A percentile compares a stretch with the other conserved stretches of the same genome.
phyloP scores from a whole-genome alignment of 2,329 filamentous ascomycete genomes.

The Chaetomiaceae sp. region DNA sequence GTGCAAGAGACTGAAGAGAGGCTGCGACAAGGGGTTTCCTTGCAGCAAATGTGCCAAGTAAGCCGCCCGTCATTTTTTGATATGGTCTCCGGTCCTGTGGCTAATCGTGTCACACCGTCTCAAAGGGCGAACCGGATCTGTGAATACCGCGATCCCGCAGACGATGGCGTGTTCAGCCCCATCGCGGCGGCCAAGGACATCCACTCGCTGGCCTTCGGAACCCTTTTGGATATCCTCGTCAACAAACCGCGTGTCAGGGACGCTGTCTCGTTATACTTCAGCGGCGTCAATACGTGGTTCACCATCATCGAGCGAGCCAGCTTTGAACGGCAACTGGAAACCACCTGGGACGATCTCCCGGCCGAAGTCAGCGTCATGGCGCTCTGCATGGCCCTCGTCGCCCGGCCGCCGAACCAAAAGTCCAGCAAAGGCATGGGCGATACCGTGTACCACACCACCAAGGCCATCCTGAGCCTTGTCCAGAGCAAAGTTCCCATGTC shows the following conservation, averaged over 20 bases:
- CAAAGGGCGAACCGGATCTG: not conserved
- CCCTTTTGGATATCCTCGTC: constrained; percentile 27
- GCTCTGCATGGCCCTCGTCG: constrained; percentile 30
- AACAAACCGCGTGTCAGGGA: constrained; percentile 24
- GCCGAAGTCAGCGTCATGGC: constrained; percentile 28
- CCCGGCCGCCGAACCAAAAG: constrained; percentile 22
- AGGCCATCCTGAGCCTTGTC: constrained; percentile 28
- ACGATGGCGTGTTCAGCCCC: constrained; percentile 22
- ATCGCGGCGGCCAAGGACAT: constrained; percentile 29
- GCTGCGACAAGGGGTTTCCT: constrained; percentile 30
- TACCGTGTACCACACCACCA: constrained; percentile 27
- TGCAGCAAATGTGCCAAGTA: constrained; percentile 31
- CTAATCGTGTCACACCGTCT: not conserved
- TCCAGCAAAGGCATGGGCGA: constrained; percentile 24
- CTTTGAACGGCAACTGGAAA: constrained; percentile 26
- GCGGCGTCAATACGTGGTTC: constrained; percentile 30
- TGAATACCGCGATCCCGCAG: constrained; percentile 8
- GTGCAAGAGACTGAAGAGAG: constrained; percentile 30
- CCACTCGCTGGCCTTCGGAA: constrained; percentile 27
- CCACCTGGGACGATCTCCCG: constrained; percentile 28
- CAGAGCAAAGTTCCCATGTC: constrained; percentile 27
- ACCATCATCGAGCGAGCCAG: constrained; percentile 26
- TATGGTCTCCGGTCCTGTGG: not conserved
- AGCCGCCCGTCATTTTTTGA: constrained; percentile 3
- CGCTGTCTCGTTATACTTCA: constrained; percentile 27